phyloP scores from a whole-genome alignment of 2,329 filamentous ascomycete genomes.

The Epichloe festucae region DNA sequence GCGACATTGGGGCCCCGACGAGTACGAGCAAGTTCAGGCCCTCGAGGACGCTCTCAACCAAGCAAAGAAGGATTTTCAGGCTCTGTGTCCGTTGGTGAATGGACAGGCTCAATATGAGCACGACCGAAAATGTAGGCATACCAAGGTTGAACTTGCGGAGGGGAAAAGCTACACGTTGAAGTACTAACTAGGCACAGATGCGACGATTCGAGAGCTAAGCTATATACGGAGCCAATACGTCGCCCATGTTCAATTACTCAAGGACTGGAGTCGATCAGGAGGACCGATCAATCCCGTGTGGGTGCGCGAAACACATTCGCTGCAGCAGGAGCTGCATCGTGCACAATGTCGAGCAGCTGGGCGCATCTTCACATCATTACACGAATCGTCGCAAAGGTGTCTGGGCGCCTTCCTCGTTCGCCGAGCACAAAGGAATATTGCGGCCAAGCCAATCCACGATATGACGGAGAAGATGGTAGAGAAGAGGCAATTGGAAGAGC shows the following conservation, averaged over 20 bases:
- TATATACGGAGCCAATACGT: slow-evolving; percentile 31
- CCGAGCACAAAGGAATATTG: slow-evolving; percentile 28
- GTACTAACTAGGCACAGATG: slow-evolving; percentile 22
- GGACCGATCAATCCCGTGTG: slow-evolving; percentile 44
- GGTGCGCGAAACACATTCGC: slow-evolving; percentile 36
- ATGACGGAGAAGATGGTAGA: slow-evolving; percentile 22
- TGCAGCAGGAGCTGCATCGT: slow-evolving; percentile 40
- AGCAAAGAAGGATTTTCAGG: slow-evolving; percentile 48
- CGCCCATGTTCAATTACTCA: slow-evolving; percentile 35
- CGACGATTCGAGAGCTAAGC: slow-evolving; percentile 38
- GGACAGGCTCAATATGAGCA: slow-evolving; percentile 45
- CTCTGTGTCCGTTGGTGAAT: slow-evolving; percentile 40
- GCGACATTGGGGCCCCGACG: slow-evolving; percentile 43
- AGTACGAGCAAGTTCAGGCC: slow-evolving; percentile 44
- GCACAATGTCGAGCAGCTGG: slow-evolving; percentile 44
- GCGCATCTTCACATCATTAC: slow-evolving; percentile 40
- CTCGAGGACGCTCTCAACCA: slow-evolving; percentile 44
- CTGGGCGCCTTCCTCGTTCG: slow-evolving; percentile 44
- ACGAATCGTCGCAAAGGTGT: slow-evolving; percentile 35
- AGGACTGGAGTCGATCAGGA: slow-evolving; percentile 40
- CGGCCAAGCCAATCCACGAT: slow-evolving; percentile 4
- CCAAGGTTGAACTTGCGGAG: neutral
- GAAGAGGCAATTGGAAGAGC: slow-evolving; percentile 31
- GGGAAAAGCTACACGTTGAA: neutral
- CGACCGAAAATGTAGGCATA: slow-evolving; percentile 36